Evolutionary conservation across 1,139 yeast species (phyloP), one percentile per base, ranked within the genome.

Genomic region (Arxiozyma slooffiae): DNA sequence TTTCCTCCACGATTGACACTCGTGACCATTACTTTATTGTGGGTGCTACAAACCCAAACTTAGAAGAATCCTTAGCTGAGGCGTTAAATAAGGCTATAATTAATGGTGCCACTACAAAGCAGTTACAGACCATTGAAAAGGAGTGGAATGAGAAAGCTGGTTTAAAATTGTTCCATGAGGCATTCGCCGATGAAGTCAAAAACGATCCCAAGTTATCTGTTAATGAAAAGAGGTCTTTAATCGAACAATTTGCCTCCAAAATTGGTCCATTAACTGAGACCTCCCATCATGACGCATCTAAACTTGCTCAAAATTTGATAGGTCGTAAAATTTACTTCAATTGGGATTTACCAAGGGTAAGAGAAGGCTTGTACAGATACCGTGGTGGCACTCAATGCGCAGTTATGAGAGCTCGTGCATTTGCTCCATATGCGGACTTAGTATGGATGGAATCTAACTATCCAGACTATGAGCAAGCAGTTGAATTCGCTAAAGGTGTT

Each of bases 371-470:
- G 80, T 92, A 90, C 82, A 81, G 96, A 70, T 90, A 89, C 82
- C 76, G 76, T 66, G 97, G 97, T 67, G 97, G 97, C 65, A 88
- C 96, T 55, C 92, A 88, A 75, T 89, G 97, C 77, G 96, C 97
- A 51, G 86, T 90, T 54, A 90, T 88, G 85, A 84, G 98, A 71
- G 97, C 96, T 59, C 82, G 96, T 67, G 95, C 96, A 42, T 92
- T 78, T 69, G 90, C 96, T 53, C 97, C 97, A 58, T 90, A 84
- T 71, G 89, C 95, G 52, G 98, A 92, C 72, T 78, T 92, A 75
- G 84, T 90, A 63, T 92, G 98, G 98, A 90, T 92, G 97, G 97
- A 92, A 76, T 85, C 96, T 56, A 92, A 94, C 71, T 80, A 87
- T 60, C 97, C 98, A 62, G 96, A 89, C 71, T 90, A 78, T 73